A percentile compares a stretch with the other conserved stretches of the same genome.
These are phyloP conservation scores for Rhodotorula kratochvilovae DNA, from an alignment of 768 basidiomycete genomes.

Conservation along the genomic window DNA sequence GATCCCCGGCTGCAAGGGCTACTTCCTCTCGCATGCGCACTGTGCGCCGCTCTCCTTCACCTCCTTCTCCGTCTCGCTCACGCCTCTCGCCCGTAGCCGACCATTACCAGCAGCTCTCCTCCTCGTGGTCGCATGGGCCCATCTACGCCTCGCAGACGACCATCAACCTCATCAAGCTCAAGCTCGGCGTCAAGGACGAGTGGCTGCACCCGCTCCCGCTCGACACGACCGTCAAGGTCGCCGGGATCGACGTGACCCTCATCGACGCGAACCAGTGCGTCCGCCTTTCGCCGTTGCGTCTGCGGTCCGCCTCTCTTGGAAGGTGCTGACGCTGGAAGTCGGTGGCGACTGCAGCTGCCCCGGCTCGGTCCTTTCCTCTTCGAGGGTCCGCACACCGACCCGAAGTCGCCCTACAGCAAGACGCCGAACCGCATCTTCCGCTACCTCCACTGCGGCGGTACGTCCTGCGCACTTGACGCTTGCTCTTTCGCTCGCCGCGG, in stretches of 20 bases:
- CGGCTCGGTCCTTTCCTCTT: slow-evolving; percentile 92
- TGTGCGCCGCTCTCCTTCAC: slow-evolving; percentile 58
- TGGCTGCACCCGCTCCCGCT: slow-evolving; percentile 86
- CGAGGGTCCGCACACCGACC: slow-evolving; percentile 75
- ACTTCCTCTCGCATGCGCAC: slow-evolving; percentile 73
- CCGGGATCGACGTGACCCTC: slow-evolving; percentile 81
- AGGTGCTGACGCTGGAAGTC: not conserved
- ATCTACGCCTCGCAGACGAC: slow-evolving; percentile 92
- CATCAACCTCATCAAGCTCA: slow-evolving; percentile 83
- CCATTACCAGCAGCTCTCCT: slow-evolving; percentile 64
- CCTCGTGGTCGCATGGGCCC: slow-evolving; percentile 81
- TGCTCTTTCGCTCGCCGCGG: too few relatives aligned
- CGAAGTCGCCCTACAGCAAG: slow-evolving; percentile 33
- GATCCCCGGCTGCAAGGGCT: slow-evolving; percentile 73
- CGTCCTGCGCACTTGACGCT: not conserved
- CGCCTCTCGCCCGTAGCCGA: slow-evolving; percentile 1
- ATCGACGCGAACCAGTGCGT: slow-evolving; percentile 93
- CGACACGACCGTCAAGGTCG: slow-evolving; percentile 67
- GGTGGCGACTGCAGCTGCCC: slow-evolving; percentile 53
- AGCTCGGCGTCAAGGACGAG: slow-evolving; percentile 78
- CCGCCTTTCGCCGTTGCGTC: not conserved
- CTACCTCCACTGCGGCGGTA: slow-evolving; percentile 87
- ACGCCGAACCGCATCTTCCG: slow-evolving; percentile 56
- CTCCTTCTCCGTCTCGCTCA: not conserved
- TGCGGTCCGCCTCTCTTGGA: not conserved